Base-by-base conservation (phyloP, 371 early-diverging fungal species). In the Mucor irregularis region DNA sequence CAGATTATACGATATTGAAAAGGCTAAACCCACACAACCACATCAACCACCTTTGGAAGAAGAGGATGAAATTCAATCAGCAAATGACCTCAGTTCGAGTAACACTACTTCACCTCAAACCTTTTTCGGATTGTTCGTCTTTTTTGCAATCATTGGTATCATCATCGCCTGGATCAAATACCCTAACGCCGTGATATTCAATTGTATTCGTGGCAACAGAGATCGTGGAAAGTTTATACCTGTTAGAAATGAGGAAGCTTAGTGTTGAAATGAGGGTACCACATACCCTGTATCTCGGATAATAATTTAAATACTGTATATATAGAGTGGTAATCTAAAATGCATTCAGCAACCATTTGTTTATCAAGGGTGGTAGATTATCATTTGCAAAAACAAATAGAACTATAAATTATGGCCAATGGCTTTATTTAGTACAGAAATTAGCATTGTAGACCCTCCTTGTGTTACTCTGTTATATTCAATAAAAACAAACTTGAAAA, bases 41-140 rank as follows among this genome's bases (percentile, higher is more conserved):
- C 51, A 57, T 10, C 58, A 62, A 9, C 49, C 34, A 1, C 45
- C 53, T 4, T 49, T 65, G 25, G 65, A 69, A 54, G 58, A 58
- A 19, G 69, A 26, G 4, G 48, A 48, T 21, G 37, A 31, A 21
- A 21, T 35, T 17, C n/a, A 26, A 17, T 7, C 11, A 24, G 35
- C 35, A 28, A 17, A 17, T 13, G 10, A 19, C 31, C 33, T 21
- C 26, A 31, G 14, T 3, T 25, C 40, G 22, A 40, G 30, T 47
- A 19, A 51, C 19, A 40, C 22, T 16, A 14, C 16, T 6, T n/a
- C n/a, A n/a, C n/a, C n/a, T n/a, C 45, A 45, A 13, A 19, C 45
- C 17, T 49, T n/a, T 50, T n/a, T 45, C 4, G 49, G 58, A 5
- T 37, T 61, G 9, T 44, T 55, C 3, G 9, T 44, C 29, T 16